Evolutionary conservation across 805 yeast species (phyloP), one percentile per base, ranked within the genome.

Genomic region (Saccharomycopsis lassenensis): DNA sequence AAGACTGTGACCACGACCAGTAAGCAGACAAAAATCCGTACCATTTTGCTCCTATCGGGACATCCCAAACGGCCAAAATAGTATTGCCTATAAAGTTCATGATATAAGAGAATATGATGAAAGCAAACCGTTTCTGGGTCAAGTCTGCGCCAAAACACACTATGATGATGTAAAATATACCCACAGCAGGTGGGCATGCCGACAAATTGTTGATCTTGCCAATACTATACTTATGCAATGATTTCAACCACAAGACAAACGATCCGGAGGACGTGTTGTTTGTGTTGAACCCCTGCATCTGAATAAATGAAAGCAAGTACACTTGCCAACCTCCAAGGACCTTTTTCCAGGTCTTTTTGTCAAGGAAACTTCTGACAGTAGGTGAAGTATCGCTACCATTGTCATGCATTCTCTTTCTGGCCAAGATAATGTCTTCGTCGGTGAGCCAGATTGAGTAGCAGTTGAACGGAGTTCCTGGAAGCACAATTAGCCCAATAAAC

Each of bases 391-490:
- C 50, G 8, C n/a, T 39, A 33, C 53, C 51, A 11, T 46, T 48
- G 35, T 56, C 55, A 33, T 52, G 52, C 35, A 54, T 52, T 50
- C 74, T 57, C 34, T 48, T 54, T 35, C 78, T 61, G 7, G 78
- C 75, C 28, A 74, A 55, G 40, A 62, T 55, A 26, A 72, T 71
- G 43, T 76, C 82, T 26, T 71, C 76, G 48, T 74, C 78, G 2
- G 74, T 62, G 18, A 76, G 52, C 46, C 64, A 69, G 15, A 69
- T 50, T 1, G 77, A 69, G 43, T 72, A 71, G 49, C 78, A 69
- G 36, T 63, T 61, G 15, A 66, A 62, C 10, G 87, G 86, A 8
- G 83, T 74, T 31, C 80, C 81, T 31, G 78, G 80, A 47, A 67
- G 56, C 49, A 56, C 46, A 49, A 62, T 65, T 40, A 60, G 55